These are phyloP conservation scores for Phytopythium boreale DNA, from an alignment of 352 stramenopile species.

Conservation along the genomic window DNA sequence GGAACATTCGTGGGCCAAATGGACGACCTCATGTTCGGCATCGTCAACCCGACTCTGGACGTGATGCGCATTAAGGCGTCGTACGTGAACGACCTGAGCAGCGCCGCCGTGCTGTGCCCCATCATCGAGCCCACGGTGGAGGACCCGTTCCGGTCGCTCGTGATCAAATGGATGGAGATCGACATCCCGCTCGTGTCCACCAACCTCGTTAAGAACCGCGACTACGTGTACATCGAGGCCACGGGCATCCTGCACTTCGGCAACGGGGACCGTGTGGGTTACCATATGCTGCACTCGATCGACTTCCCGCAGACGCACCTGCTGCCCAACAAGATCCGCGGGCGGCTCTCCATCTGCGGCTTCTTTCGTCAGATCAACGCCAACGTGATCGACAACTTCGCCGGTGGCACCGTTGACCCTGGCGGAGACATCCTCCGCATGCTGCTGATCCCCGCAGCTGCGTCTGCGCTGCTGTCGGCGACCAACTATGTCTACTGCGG, in stretches of 20 bases:
- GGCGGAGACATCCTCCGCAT: slow-evolving; percentile 12
- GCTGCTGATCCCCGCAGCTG: slow-evolving; percentile 6
- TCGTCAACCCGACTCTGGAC: slow-evolving; percentile 30
- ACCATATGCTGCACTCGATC: slow-evolving; percentile 39
- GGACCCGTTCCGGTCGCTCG: slow-evolving; percentile 26
- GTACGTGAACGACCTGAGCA: slow-evolving; percentile 28
- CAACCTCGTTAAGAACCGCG: slow-evolving; percentile 18
- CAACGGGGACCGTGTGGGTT: slow-evolving; percentile 27
- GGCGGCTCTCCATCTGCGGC: slow-evolving; percentile 19
- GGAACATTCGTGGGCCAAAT: slow-evolving; percentile 25
- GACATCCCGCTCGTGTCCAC: slow-evolving; percentile 15
- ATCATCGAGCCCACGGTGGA: slow-evolving; percentile 22
- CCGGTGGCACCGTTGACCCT: slow-evolving; percentile 16
- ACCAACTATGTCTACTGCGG: slow-evolving; percentile 24
- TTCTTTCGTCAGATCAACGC: slow-evolving; percentile 19
- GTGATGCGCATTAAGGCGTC: slow-evolving; percentile 33
- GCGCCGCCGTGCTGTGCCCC: slow-evolving; percentile 18
- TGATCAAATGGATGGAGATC: slow-evolving; percentile 32
- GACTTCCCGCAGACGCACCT: slow-evolving; percentile 16
- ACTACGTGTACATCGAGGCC: slow-evolving; percentile 35
- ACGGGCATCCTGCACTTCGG: slow-evolving; percentile 23
- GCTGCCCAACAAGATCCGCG: slow-evolving; percentile 15
- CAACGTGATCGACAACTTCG: slow-evolving; percentile 26
- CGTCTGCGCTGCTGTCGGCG: slow-evolving; percentile 4
- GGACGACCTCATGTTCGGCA: slow-evolving; percentile 37